Evolutionary conservation across 495 filamentous ascomycete genomes (phyloP).

Genomic region (Penicillium macrosclerotiorum): DNA sequence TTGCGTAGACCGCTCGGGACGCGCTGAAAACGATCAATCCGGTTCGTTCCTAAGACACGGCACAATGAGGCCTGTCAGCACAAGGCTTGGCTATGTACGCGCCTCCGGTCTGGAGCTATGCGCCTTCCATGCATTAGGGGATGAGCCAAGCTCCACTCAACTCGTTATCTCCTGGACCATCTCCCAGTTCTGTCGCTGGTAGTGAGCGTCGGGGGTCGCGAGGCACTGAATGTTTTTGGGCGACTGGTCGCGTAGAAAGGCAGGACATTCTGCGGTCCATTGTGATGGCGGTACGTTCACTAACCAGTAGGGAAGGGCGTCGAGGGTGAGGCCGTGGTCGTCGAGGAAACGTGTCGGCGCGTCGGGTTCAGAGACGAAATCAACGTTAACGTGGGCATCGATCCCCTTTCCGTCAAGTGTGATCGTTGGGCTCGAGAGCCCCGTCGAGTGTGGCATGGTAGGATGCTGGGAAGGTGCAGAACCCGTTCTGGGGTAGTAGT

Average conservation of each 20-base stretch:
- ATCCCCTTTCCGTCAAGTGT: slow-evolving; percentile 23
- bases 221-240: slow-evolving; percentile 54
- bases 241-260: slow-evolving; percentile 57
- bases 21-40: slow-evolving; percentile 70
- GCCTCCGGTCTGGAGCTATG: background rate
- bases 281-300: slow-evolving; percentile 65
- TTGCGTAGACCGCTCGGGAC: slow-evolving; percentile 68
- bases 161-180: slow-evolving; percentile 60
- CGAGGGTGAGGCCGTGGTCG: slow-evolving; percentile 1
- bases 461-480: background rate
- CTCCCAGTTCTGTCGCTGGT: slow-evolving; percentile 58
- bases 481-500: background rate
- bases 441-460: slow-evolving; percentile 15
- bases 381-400: slow-evolving; percentile 19
- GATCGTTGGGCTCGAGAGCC: slow-evolving; percentile 18
- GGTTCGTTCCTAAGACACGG: slow-evolving; percentile 50
- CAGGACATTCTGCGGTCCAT: slow-evolving; percentile 65
- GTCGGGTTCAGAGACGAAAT: too few relatives aligned
- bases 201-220: slow-evolving; percentile 60
- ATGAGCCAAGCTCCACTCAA: slow-evolving; percentile 22
- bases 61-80: slow-evolving; percentile 11
- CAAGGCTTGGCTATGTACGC: too few relatives aligned
- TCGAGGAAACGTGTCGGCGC: slow-evolving; percentile 11
- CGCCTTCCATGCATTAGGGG: background rate
- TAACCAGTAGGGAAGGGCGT: slow-evolving; percentile 69